A percentile compares a stretch with the other conserved stretches of the same genome.
phyloP scores from a whole-genome alignment of 2,329 filamentous ascomycete genomes.

The Nemania sp. region DNA sequence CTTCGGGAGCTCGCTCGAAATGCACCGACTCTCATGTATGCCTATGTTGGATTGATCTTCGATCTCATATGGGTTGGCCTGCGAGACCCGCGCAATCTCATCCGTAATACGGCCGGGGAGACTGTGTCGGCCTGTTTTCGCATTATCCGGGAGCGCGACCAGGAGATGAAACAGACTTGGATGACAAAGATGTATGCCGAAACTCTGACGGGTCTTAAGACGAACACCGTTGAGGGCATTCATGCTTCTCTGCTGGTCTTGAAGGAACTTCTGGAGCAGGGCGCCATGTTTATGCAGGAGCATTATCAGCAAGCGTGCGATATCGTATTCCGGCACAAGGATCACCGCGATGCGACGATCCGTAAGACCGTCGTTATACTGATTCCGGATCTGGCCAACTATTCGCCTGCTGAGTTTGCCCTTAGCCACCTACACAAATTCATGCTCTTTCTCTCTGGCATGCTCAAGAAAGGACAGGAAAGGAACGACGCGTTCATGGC shows the following conservation, averaged over 20 bases:
- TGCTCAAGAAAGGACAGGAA: constrained; percentile 94
- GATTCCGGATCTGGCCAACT: constrained; percentile 90
- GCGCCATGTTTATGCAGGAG: constrained; percentile 99
- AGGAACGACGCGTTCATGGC: constrained; percentile 92
- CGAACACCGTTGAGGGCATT: constrained; percentile 81
- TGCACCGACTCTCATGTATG: constrained; percentile 92
- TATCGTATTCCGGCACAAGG: constrained; percentile 88
- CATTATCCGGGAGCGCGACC: constrained; percentile 91
- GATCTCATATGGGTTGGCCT: constrained; percentile 96
- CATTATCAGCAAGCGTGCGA: constrained; percentile 92
- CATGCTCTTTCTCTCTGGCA: constrained; percentile 93
- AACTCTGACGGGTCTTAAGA: constrained; percentile 75
- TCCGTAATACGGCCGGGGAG: constrained; percentile 88
- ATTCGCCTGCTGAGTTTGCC: constrained; percentile 88
- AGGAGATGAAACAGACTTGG: constrained; percentile 82
- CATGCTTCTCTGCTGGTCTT: constrained; percentile 94
- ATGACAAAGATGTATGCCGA: constrained; percentile 91
- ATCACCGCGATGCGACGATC: constrained; percentile 86
- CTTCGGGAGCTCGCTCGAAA: constrained; percentile 89
- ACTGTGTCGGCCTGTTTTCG: constrained; percentile 94
- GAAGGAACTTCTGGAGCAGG: constrained; percentile 89
- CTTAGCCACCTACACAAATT: constrained; percentile 88
- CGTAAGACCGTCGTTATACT: constrained; percentile 87
- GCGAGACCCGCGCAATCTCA: constrained; percentile 85
- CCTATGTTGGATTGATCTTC: constrained; percentile 92